phyloP scores from a whole-genome alignment of 148 eudicot species.

The Cornus kousa region DNA sequence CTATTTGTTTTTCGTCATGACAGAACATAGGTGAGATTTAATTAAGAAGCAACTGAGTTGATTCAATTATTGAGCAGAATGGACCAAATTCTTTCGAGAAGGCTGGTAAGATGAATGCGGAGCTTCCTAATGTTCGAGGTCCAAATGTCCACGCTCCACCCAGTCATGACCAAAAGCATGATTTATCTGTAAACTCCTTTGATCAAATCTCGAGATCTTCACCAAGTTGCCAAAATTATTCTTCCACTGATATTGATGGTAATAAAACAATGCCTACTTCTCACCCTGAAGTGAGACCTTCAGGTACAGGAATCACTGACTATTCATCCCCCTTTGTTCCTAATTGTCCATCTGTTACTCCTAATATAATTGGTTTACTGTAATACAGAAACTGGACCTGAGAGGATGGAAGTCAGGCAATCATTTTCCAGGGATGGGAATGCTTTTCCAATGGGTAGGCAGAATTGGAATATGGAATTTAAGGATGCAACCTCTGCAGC shows the following conservation, averaged over 20 bases:
- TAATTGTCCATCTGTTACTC: conserved; percentile 2
- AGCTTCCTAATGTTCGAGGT: conserved; percentile 33
- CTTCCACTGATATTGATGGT: conserved; percentile 27
- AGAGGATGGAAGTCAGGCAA: conserved; percentile 22
- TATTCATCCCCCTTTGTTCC: neutral
- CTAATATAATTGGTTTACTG: neutral
- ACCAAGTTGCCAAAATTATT: conserved; percentile 24
- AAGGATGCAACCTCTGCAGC: conserved; percentile 95
- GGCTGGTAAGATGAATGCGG: conserved; percentile 40
- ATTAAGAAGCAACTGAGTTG: neutral
- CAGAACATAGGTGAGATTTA: neutral
- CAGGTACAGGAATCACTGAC: conserved; percentile 36
- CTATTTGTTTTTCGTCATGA: neutral
- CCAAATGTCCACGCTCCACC: conserved; percentile 32
- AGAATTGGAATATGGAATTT: conserved; percentile 72
- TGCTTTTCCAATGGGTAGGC: conserved; percentile 28
- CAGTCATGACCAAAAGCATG: conserved; percentile 25
- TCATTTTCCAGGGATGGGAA: conserved; percentile 32
- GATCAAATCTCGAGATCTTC: conserved; percentile 34
- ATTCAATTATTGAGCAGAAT: conserved; percentile 43
- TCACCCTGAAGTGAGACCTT: conserved; percentile 34
- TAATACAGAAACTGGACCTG: conserved; percentile 40
- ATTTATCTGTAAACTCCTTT: conserved; percentile 24
- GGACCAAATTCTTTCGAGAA: conserved; percentile 41
- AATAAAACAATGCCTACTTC: conserved; percentile 20